These are phyloP conservation scores for Pleurotus tuber-regium DNA, from an alignment of 768 basidiomycete species.

Conservation along the genomic window DNA sequence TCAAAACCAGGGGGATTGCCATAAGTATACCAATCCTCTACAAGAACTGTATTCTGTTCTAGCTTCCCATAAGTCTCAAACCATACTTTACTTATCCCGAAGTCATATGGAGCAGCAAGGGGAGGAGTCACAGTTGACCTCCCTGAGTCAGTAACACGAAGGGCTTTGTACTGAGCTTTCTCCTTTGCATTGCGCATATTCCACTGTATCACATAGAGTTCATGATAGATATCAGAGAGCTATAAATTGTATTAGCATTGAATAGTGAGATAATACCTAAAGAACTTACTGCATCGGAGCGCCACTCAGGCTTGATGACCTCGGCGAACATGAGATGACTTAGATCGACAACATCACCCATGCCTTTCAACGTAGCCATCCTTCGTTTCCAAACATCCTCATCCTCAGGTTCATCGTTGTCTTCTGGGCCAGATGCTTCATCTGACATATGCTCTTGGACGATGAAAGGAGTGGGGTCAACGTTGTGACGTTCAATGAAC, in stretches of 20 bases:
- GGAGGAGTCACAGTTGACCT: constrained; percentile 1
- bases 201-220: constrained; percentile 6
- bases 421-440: constrained; percentile 15
- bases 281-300: constrained; percentile 1
- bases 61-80: background rate
- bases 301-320: constrained; percentile 9
- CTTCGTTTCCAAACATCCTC: constrained; percentile 8
- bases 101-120: constrained; percentile 11
- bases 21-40: constrained; percentile 10
- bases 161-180: background rate
- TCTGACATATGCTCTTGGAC: constrained; percentile 14
- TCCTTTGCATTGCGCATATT: background rate
- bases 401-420: constrained; percentile 2
- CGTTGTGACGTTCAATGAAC: background rate
- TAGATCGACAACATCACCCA: background rate
- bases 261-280: background rate
- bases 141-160: background rate
- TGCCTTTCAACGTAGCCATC: constrained; percentile 7
- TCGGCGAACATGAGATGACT: constrained; percentile 9
- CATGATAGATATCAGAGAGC: constrained; percentile 4
- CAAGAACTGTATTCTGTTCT: background rate
- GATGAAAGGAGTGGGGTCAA: constrained; percentile 7
- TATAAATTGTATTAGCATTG: background rate
- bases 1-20: constrained; percentile 11
- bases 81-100: constrained; percentile 13